phyloP scores from a whole-genome alignment of 768 basidiomycete species.

The Phylloporus arenicola region DNA sequence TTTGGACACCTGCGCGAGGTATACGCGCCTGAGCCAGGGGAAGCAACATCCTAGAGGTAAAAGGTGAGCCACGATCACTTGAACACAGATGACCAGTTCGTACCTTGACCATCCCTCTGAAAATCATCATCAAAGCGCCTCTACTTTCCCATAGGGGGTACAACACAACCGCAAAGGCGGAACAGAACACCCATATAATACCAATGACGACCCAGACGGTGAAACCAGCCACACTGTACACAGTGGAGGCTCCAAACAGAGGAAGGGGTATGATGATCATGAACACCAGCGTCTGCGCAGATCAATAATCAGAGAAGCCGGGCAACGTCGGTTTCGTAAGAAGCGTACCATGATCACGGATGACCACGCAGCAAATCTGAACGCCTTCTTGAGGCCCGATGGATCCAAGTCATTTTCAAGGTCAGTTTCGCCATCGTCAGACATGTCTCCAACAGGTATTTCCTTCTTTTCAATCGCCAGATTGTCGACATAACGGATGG shows the following conservation, averaged over 20 bases:
- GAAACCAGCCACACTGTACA: conserved; percentile 61
- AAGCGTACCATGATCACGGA: conserved; percentile 57
- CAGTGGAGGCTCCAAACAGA: conserved; percentile 74
- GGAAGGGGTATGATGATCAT: conserved; percentile 79
- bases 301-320: neutral
- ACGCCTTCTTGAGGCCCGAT: conserved; percentile 62
- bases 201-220: conserved; percentile 79
- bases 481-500: conserved; percentile 16
- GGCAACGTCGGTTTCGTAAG: neutral
- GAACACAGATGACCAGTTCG: neutral
- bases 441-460: conserved; percentile 25
- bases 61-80: neutral
- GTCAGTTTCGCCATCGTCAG: conserved; percentile 35
- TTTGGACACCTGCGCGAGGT: conserved; percentile 8
- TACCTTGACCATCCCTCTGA: conserved; percentile 61
- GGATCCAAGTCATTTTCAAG: conserved; percentile 61
- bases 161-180: conserved; percentile 68
- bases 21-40: conserved; percentile 38
- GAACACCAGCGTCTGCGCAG: conserved; percentile 49
- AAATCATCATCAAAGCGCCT: conserved; percentile 54
- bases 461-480: conserved; percentile 37
- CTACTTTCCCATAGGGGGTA: conserved; percentile 87
- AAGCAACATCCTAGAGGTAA: conserved; percentile 36
- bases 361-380: conserved; percentile 74
- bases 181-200: conserved; percentile 80